Evolutionary conservation across 352 stramenopile genomes (phyloP), one percentile per base, ranked within the genome.

Genomic region (Albugo candida): DNA sequence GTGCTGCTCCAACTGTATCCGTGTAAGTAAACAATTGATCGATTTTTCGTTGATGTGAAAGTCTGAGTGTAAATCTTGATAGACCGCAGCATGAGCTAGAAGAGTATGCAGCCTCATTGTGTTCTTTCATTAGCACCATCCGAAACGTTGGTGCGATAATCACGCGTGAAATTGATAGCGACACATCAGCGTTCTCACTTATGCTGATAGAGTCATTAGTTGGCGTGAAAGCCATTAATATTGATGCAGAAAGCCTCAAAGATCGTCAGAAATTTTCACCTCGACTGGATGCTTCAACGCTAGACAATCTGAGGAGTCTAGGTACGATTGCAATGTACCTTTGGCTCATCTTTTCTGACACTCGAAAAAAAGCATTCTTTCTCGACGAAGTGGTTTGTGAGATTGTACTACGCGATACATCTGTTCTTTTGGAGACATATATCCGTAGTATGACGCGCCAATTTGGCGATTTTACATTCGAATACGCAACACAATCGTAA

Each of bases 321-420:
- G 70, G 70, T 85, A 58, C 8, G 47, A 31, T 2, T 19, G n/a
- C n/a, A 13, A 34, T 36, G 14, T 21, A 20, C n/a, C 24, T 48
- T 18, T 36, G 50, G 36, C 11, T 39, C 4, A 13, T n/a, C 14
- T 13, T 40, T 20, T 37, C 5, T 41, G 3, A 16, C 46, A 39
- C 20, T 48, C 13, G 11, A 46, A n/a, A n/a, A 19, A 11, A n/a
- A 84, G 72, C 69, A 6, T 60, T 80, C 13, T 86, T 86, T 42
- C 55, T 88, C 14, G 67, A 88, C 18, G 76, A 88, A 49, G 65
- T 88, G 17, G 67, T 88, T n/a, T 51, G 80, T 12, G 70, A 86
- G 24, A 54, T 88, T 19, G 65, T 83, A 6, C 80, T 84, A 67
- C 68, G 73, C 19, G 76, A 88, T 38, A 58, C 83, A 27, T 69